phyloP scores from a whole-genome alignment of 768 basidiomycete species.

The Pleurotus tuoliensis region DNA sequence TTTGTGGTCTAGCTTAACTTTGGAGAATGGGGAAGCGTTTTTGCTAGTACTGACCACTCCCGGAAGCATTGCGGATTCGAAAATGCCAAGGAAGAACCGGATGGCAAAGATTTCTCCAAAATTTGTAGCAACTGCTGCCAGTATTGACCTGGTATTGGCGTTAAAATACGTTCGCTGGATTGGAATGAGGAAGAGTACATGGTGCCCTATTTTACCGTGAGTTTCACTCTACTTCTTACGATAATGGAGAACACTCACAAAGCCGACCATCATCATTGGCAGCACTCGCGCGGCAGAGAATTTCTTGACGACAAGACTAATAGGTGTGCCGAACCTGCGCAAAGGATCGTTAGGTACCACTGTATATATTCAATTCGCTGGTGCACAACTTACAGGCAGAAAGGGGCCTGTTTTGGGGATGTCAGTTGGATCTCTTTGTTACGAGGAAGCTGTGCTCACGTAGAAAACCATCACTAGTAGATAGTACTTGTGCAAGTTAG shows the following conservation, averaged over 20 bases:
- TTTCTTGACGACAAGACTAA: slow-evolving; percentile 42
- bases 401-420: slow-evolving; percentile 29
- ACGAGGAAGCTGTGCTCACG: slow-evolving; percentile 18
- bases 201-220: slow-evolving; percentile 26
- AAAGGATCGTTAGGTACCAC: background rate
- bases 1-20: background rate
- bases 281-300: slow-evolving; percentile 4
- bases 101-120: slow-evolving; percentile 49
- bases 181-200: slow-evolving; percentile 26
- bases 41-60: slow-evolving; percentile 29
- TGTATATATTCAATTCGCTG: background rate
- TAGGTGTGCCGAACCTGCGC: slow-evolving; percentile 43
- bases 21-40: background rate
- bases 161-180: background rate
- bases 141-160: slow-evolving; percentile 31
- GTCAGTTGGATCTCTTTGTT: background rate
- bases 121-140: slow-evolving; percentile 40
- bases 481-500: slow-evolving; percentile 32
- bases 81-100: slow-evolving; percentile 46
- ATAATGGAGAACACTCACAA: slow-evolving; percentile 28
- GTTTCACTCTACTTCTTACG: background rate
- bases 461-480: slow-evolving; percentile 46
- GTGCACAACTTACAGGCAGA: slow-evolving; percentile 34
- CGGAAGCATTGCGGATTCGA: slow-evolving; percentile 47
- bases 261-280: slow-evolving; percentile 33